Percentiles rank a stretch among this genome's conserved stretches.
phyloP scores from a whole-genome alignment of 2,329 filamentous ascomycete genomes.

The Penicillium sp. region DNA sequence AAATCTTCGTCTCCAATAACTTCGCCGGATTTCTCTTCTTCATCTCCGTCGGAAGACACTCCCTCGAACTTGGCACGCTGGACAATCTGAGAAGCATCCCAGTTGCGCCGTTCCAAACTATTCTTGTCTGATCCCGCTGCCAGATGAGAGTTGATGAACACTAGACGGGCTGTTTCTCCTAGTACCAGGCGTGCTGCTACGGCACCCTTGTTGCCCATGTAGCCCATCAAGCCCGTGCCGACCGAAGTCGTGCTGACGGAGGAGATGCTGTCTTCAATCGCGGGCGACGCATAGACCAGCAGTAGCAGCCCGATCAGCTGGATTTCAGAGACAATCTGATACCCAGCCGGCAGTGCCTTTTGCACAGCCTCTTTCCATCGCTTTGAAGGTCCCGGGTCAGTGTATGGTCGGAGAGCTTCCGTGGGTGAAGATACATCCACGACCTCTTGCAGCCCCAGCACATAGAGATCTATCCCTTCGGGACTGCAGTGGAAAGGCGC shows the following conservation, averaged over 20 bases:
- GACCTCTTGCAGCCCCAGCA: slow-evolving; percentile 87
- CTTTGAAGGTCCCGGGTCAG: slow-evolving; percentile 69
- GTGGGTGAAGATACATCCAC: slow-evolving; percentile 79
- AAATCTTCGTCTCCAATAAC: slow-evolving; percentile 88
- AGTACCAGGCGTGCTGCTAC: slow-evolving; percentile 79
- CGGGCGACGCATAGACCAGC: slow-evolving; percentile 80
- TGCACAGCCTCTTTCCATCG: slow-evolving; percentile 81
- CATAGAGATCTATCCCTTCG: slow-evolving; percentile 82
- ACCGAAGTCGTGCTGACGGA: slow-evolving; percentile 81
- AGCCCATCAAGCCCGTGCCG: slow-evolving; percentile 87
- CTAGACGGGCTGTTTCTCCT: slow-evolving; percentile 83
- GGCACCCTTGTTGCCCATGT: slow-evolving; percentile 95
- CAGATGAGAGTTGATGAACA: slow-evolving; percentile 90
- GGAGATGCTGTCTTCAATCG: slow-evolving; percentile 71
- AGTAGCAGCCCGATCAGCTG: slow-evolving; percentile 85
- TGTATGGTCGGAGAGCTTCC: slow-evolving; percentile 76
- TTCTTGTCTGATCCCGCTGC: slow-evolving; percentile 80
- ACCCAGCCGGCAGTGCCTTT: slow-evolving; percentile 73
- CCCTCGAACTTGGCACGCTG: slow-evolving; percentile 77
- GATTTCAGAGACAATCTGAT: slow-evolving; percentile 74
- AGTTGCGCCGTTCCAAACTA: slow-evolving; percentile 80
- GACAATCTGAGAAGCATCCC: slow-evolving; percentile 82
- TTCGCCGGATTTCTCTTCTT: slow-evolving; percentile 59
- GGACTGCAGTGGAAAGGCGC: slow-evolving; percentile 39
- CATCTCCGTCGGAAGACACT: slow-evolving; percentile 64